Evolutionary conservation across 495 filamentous ascomycete genomes (phyloP).

Genomic region (Tuber brumale): DNA sequence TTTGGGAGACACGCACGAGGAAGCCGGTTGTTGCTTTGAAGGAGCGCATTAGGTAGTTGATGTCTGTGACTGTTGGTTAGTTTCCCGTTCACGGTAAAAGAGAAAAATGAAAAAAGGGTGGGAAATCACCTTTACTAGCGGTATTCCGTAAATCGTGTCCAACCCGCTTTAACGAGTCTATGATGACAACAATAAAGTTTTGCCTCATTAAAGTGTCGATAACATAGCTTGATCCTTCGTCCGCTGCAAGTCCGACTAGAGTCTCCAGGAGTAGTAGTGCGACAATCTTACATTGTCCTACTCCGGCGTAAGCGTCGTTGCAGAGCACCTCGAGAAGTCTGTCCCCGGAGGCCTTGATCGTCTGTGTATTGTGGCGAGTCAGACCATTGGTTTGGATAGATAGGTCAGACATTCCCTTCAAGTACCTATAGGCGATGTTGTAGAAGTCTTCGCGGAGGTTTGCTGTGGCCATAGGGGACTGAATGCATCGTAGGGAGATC

Average conservation of each 20-base stretch:
- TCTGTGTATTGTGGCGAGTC: conserved; percentile 59
- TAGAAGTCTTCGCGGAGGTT: conserved; percentile 76
- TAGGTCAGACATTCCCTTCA: conserved; percentile 61
- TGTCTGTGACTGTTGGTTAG: conserved; percentile 46
- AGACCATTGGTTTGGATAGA: conserved; percentile 43
- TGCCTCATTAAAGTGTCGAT: conserved; percentile 72
- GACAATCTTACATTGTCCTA: conserved; percentile 70
- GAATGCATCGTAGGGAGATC: conserved; percentile 65
- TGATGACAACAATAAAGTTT: conserved; percentile 82
- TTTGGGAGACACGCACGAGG: conserved; percentile 76
- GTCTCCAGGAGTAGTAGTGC: conserved; percentile 70
- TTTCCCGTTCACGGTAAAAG: conserved; percentile 1
- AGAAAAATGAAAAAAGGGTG: not conserved
- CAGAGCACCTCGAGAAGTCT: conserved; percentile 76
- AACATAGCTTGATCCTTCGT: conserved; percentile 60
- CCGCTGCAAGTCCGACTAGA: conserved; percentile 59
- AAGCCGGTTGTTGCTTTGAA: conserved; percentile 72
- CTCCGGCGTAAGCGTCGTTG: conserved; percentile 85
- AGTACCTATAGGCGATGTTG: conserved; percentile 76
- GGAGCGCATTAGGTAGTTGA: conserved; percentile 54
- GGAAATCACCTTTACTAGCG: conserved; percentile 48
- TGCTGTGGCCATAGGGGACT: conserved; percentile 60
- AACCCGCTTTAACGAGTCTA: conserved; percentile 72
- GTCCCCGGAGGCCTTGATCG: conserved; percentile 69
- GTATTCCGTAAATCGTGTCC: conserved; percentile 56